These are phyloP conservation scores for Cetradonia linearis DNA, from an alignment of 495 filamentous ascomycete genomes.

Conservation along the genomic window DNA sequence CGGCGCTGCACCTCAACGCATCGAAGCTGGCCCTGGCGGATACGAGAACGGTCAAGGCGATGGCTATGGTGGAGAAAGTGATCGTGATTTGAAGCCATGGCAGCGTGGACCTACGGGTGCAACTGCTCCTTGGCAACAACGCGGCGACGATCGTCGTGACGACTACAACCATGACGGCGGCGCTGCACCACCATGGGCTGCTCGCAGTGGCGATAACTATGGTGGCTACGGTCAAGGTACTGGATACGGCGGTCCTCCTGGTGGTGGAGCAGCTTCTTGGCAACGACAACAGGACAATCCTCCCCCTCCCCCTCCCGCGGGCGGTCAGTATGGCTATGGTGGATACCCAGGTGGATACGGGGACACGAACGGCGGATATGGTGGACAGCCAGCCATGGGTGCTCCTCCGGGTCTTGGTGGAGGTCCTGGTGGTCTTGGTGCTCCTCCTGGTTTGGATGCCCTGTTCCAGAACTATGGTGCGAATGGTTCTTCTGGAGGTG, in stretches of 20 bases:
- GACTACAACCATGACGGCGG: constrained; percentile 42
- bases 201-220: constrained; percentile 42
- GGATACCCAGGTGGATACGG: constrained; percentile 32
- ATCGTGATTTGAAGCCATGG: constrained; percentile 71
- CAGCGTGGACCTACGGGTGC: constrained; percentile 80
- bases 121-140: constrained; percentile 65
- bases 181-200: constrained; percentile 45
- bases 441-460: constrained; percentile 57
- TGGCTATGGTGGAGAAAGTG: constrained; percentile 37
- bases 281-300: constrained; percentile 46
- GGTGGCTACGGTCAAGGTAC: constrained; percentile 39
- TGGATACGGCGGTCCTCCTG: constrained; percentile 29
- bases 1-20: constrained; percentile 61
- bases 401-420: constrained; percentile 51
- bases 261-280: constrained; percentile 58
- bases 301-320: constrained; percentile 36
- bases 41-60: constrained; percentile 35
- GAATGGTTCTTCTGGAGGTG: constrained; percentile 33
- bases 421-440: constrained; percentile 34
- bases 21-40: constrained; percentile 73
- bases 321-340: constrained; percentile 42
- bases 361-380: constrained; percentile 20
- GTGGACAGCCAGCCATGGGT: constrained; percentile 45
- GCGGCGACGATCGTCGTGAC: constrained; percentile 46
- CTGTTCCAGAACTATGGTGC: constrained; percentile 55